A percentile compares a stretch with the other conserved stretches of the same genome.
phyloP scores from a whole-genome alignment of 2,329 filamentous ascomycete genomes.

The Corinectria fuckeliana region DNA sequence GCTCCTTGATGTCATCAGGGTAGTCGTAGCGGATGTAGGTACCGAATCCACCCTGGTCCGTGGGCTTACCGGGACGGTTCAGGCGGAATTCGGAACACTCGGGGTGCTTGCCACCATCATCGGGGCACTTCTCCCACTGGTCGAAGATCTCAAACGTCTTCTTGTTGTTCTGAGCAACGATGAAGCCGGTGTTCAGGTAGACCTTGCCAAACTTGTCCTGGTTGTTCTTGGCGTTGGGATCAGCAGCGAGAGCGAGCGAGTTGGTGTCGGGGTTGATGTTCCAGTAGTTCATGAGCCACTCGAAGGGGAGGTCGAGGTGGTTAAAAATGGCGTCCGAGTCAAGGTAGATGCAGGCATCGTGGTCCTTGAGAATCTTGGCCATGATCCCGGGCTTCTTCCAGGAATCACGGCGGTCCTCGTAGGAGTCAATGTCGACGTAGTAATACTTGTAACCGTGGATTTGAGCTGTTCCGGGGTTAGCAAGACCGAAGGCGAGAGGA shows the following conservation, averaged over 20 bases:
- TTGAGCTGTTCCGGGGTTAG: slow-evolving; percentile 44
- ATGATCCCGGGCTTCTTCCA: slow-evolving; percentile 55
- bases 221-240: slow-evolving; percentile 48
- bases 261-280: slow-evolving; percentile 46
- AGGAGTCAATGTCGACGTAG: slow-evolving; percentile 48
- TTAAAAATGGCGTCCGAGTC: slow-evolving; percentile 55
- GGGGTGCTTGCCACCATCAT: slow-evolving; percentile 47
- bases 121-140: slow-evolving; percentile 53
- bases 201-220: slow-evolving; percentile 48
- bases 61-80: slow-evolving; percentile 46
- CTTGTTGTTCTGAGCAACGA: slow-evolving; percentile 58
- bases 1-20: slow-evolving; percentile 47
- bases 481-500: neutral
- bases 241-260: slow-evolving; percentile 51
- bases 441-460: slow-evolving; percentile 57
- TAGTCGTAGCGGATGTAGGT: slow-evolving; percentile 52
- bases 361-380: slow-evolving; percentile 50
- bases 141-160: slow-evolving; percentile 56
- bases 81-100: slow-evolving; percentile 48
- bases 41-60: slow-evolving; percentile 54
- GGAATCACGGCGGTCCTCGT: slow-evolving; percentile 50
- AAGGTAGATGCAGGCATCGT: slow-evolving; percentile 52
- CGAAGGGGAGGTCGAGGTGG: slow-evolving; percentile 51
- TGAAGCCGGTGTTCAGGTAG: slow-evolving; percentile 61
- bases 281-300: slow-evolving; percentile 58